Base-by-base conservation (phyloP, 208 protist genomes). In the Trypanosoma conorhini region DNA sequence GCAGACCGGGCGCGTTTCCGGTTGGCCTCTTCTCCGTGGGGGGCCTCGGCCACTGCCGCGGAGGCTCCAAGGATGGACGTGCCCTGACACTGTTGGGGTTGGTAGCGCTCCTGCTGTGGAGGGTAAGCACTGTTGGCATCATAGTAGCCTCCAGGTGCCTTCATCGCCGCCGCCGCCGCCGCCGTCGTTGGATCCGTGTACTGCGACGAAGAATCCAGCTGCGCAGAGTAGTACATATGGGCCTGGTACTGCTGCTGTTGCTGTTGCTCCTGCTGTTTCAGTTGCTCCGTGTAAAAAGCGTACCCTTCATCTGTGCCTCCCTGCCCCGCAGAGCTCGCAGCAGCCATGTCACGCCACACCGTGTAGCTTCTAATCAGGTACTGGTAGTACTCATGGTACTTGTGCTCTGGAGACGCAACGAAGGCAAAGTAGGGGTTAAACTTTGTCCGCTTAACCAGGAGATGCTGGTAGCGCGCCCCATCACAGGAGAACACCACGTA, bases 341-440 rank as follows among this genome's bases (percentile, higher is more conserved):
- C 79, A 33, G 69, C 82, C 13, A 85, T 67, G n/a, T 79, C 56
- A 46, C 80, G 82, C 72, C 76, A 83, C 48, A 83, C 73, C 1
- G 74, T 77, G 67, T 94, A 92, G 42, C 85, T 88, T 57, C 89
- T 69, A 60, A 94, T 67, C 31, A 94, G 70, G 68, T 90, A 92
- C 46, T 85, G 77, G 65, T 92, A 95, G 72, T 92, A 92, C 31
- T 64, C 60, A 77, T 95, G 72, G 33, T 90, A 91, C 19, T 80
- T 74, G 63, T 92, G 85, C 15, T 79, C 54, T 3, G 76, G 62
- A 15, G 68, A 71, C 26, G 88, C 67, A 44, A 95, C 54, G 67
- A 95, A 95, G 65, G 66, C 77, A 67, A 95, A 95, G 70, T 92
- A 87, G 15, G 77, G 69, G 62, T 95, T 95, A 75, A 86, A 80